Percentiles rank a stretch among this genome's conserved stretches.
Evolutionary conservation across 371 early-diverging fungal species (phyloP).

Genomic region (Mucor lusitanicus): DNA sequence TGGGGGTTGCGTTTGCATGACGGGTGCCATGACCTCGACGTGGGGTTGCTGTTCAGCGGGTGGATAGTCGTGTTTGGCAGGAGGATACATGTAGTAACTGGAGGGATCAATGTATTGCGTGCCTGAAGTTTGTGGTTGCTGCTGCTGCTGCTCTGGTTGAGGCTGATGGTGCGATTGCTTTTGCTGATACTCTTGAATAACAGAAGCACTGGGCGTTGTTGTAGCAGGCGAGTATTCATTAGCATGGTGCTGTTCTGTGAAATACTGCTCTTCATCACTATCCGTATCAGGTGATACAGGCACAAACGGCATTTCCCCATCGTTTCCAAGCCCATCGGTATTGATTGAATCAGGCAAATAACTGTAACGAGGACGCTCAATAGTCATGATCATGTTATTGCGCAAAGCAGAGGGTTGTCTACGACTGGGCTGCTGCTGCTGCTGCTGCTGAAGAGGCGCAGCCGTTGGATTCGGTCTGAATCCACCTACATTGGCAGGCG

Average conservation of each 20-base stretch:
- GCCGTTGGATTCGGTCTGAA: not conserved
- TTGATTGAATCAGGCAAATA: slow-evolving; percentile 13
- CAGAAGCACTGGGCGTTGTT: not conserved
- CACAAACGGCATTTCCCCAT: slow-evolving; percentile 28
- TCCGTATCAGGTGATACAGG: slow-evolving; percentile 34
- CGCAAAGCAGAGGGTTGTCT: slow-evolving; percentile 16
- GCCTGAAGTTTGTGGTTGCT: not conserved
- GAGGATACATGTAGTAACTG: slow-evolving; percentile 7
- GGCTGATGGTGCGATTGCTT: not conserved
- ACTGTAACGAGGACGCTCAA: slow-evolving; percentile 25
- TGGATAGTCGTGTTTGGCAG: not conserved
- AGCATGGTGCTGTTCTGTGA: not conserved
- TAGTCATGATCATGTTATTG: slow-evolving; percentile 22
- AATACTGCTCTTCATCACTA: slow-evolving; percentile 27
- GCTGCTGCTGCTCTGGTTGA: not conserved
- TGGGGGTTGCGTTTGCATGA: not conserved
- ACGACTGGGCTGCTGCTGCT: not conserved
- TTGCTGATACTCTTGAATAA: slow-evolving; percentile 2
- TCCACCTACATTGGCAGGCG: not conserved
- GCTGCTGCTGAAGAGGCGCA: not conserved
- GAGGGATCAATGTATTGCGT: slow-evolving; percentile 7
- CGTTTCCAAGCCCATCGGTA: slow-evolving; percentile 2
- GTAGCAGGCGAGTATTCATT: not conserved
- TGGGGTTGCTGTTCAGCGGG: not conserved
- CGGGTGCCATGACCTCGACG: not conserved